Evolutionary conservation across 805 yeast species (phyloP).

Genomic region (Vanderwaltozyma tropicalis): DNA sequence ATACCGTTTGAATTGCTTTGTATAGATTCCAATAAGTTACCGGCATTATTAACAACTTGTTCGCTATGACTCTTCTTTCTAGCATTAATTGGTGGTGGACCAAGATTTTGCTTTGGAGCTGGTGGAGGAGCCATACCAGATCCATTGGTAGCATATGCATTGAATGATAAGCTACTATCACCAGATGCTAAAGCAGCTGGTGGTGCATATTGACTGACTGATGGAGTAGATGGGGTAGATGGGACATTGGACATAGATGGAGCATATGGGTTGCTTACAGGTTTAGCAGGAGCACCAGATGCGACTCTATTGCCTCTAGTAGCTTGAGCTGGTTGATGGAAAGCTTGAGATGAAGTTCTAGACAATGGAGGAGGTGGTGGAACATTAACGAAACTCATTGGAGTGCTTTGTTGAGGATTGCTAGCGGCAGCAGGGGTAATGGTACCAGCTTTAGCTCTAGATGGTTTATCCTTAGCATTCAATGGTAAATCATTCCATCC

Average conservation of each 20-base stretch:
- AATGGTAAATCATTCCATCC: slow-evolving; percentile 31
- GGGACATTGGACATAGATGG: slow-evolving; percentile 4
- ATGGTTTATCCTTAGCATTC: slow-evolving; percentile 21
- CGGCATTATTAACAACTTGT: slow-evolving; percentile 17
- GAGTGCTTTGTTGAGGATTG: slow-evolving; percentile 2
- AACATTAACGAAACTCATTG: slow-evolving; percentile 6
- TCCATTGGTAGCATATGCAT: slow-evolving; percentile 13
- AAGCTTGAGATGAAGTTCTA: slow-evolving; percentile 12
- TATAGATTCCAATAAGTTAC: slow-evolving; percentile 12
- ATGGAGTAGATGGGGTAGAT: slow-evolving; percentile 11
- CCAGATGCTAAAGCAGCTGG: slow-evolving; percentile 17
- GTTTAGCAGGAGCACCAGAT: not conserved
- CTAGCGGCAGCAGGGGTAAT: slow-evolving; percentile 25
- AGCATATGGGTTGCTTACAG: slow-evolving; percentile 11
- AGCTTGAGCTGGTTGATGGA: slow-evolving; percentile 15
- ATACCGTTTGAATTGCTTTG: slow-evolving; percentile 4
- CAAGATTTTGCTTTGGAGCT: slow-evolving; percentile 22
- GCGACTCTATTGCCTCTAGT: not conserved
- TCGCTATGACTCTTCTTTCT: slow-evolving; percentile 15
- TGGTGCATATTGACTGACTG: slow-evolving; percentile 34
- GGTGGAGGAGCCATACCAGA: slow-evolving; percentile 13
- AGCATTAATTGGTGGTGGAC: slow-evolving; percentile 27
- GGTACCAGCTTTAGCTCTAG: slow-evolving; percentile 29
- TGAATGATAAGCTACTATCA: slow-evolving; percentile 12
- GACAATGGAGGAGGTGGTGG: slow-evolving; percentile 24